Conservation (phyloP, 805 yeast genomes). For the Wickerhamiella azyma region DNA sequence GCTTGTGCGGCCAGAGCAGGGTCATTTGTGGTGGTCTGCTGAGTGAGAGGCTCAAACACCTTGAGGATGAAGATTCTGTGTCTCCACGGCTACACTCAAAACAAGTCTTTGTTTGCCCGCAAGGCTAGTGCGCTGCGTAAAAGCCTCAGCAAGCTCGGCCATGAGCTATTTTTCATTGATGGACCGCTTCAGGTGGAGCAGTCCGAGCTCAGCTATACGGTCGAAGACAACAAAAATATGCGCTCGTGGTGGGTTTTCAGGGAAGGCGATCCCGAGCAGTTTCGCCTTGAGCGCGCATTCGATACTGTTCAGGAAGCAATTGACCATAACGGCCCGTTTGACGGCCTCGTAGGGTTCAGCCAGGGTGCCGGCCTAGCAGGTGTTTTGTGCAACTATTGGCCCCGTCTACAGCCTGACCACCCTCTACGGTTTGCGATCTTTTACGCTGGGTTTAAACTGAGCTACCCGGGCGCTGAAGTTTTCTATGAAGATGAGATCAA, state of each 20-base stretch:
- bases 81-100: constrained; percentile 77
- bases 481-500: constrained; percentile 24
- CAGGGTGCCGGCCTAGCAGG: constrained; percentile 90
- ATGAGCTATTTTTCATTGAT: constrained; percentile 62
- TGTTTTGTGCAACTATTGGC: constrained; percentile 46
- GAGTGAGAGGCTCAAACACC: neutral
- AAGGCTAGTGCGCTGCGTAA: constrained; percentile 86
- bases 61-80: constrained; percentile 45
- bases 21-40: neutral
- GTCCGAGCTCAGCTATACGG: constrained; percentile 62
- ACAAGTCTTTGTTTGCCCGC: constrained; percentile 68
- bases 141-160: constrained; percentile 47
- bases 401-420: constrained; percentile 39
- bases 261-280: constrained; percentile 17
- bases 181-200: constrained; percentile 59
- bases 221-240: constrained; percentile 25
- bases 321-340: constrained; percentile 61
- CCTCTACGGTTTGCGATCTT: constrained; percentile 58
- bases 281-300: constrained; percentile 31
- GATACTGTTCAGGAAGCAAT: constrained; percentile 42
- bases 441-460: constrained; percentile 48
- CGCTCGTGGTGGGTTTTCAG: constrained; percentile 71
- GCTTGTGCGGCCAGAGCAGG: constrained; percentile 92
- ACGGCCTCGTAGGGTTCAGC: constrained; percentile 81
- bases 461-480: neutral